These are phyloP conservation scores for Mycena rebaudengoi DNA, from an alignment of 768 basidiomycete species.

Conservation along the genomic window DNA sequence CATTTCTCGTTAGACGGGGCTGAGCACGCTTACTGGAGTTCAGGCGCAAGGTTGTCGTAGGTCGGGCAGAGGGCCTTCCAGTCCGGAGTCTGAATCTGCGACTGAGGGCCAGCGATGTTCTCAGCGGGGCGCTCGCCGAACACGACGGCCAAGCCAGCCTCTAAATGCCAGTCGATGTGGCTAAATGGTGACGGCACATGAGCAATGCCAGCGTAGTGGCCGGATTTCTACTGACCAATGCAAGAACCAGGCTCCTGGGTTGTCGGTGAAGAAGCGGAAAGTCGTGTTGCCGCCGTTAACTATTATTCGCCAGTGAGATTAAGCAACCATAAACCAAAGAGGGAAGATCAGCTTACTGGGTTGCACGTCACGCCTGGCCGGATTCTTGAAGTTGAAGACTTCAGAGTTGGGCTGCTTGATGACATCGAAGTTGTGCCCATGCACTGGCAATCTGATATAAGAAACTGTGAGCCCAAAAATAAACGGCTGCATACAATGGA, in stretches of 20 bases:
- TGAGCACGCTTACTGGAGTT: too few relatives aligned
- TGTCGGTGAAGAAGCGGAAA: constrained; percentile 54
- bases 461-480: neutral
- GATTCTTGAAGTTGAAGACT: constrained; percentile 11
- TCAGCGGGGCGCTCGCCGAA: too few relatives aligned
- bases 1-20: too few relatives aligned
- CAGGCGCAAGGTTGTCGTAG: too few relatives aligned
- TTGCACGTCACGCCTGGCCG: constrained; percentile 10
- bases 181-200: too few relatives aligned
- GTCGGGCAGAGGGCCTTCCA: too few relatives aligned
- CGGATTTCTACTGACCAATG: constrained; percentile 50
- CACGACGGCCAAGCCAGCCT: too few relatives aligned
- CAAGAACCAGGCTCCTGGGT: constrained; percentile 68
- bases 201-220: too few relatives aligned
- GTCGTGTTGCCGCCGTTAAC: constrained; percentile 47
- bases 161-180: too few relatives aligned
- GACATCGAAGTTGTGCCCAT: constrained; percentile 21
- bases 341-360: constrained; percentile 18
- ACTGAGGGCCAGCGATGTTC: too few relatives aligned
- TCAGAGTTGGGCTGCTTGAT: neutral
- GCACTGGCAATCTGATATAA: too few relatives aligned
- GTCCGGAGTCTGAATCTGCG: too few relatives aligned
- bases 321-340: neutral
- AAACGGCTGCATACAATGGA: constrained; percentile 20
- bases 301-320: neutral